Evolutionary conservation across 2,329 filamentous ascomycete genomes (phyloP).

Genomic region (Colletotrichum caudatum): DNA sequence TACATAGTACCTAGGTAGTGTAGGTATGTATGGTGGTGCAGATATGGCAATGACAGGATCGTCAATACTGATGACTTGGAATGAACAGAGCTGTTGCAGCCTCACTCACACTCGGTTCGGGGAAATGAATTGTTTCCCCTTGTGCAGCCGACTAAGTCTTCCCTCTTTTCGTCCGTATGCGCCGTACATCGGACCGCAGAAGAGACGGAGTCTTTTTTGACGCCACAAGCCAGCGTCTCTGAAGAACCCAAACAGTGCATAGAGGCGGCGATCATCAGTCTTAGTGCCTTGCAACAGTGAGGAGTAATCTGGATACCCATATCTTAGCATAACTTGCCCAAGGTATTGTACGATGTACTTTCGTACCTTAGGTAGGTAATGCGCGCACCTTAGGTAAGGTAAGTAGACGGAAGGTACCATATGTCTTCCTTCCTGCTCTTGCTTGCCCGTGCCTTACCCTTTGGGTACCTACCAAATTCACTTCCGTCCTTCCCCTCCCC

Average conservation of each 20-base stretch:
- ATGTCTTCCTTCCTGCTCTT: conserved; percentile 2
- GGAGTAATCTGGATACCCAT: conserved; percentile 24
- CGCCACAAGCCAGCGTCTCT: conserved; percentile 39
- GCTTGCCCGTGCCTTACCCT: conserved; percentile 4
- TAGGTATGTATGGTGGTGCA: neutral
- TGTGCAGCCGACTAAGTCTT: neutral
- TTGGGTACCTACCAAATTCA: conserved; percentile 14
- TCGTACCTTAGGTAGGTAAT: neutral
- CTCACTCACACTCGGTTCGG: neutral
- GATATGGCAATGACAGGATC: neutral
- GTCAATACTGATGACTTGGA: neutral
- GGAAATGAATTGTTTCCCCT: neutral
- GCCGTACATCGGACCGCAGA: neutral
- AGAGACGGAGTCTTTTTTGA: conserved; percentile 2
- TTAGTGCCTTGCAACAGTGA: conserved; percentile 37
- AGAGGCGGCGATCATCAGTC: conserved; percentile 28
- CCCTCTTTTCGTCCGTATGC: neutral
- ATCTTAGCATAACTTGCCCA: conserved; percentile 1
- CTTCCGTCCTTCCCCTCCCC: neutral
- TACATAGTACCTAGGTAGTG: neutral
- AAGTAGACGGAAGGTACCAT: conserved; percentile 2
- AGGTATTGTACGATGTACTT: too few species aligned
- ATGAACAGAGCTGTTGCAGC: conserved; percentile 3
- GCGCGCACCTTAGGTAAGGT: neutral
- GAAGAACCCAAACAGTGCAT: conserved; percentile 41